phyloP scores from a whole-genome alignment of 345 rosid species.

The Lumnitzera racemosa region DNA sequence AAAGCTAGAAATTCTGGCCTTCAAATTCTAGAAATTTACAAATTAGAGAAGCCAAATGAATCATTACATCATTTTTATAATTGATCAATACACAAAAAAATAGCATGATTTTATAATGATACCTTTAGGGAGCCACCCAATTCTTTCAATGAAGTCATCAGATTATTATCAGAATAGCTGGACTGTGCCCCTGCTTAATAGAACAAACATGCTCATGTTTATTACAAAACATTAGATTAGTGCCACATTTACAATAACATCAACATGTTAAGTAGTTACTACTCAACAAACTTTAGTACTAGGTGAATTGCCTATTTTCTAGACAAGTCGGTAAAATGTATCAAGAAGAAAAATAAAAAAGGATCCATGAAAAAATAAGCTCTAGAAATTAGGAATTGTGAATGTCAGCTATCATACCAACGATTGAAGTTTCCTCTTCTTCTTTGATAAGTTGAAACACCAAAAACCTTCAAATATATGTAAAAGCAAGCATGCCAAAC shows the following conservation, averaged over 20 bases:
- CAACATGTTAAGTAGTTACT: too few relatives aligned
- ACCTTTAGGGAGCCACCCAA: slow-evolving; percentile 62
- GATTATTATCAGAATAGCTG: slow-evolving; percentile 22
- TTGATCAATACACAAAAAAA: too few relatives aligned
- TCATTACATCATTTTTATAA: too few relatives aligned
- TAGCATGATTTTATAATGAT: neutral
- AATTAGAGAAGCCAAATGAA: neutral
- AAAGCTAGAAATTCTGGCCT: too few relatives aligned
- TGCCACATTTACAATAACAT: too few relatives aligned
- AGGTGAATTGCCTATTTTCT: too few relatives aligned
- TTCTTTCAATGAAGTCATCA: slow-evolving; percentile 33
- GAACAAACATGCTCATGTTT: slow-evolving; percentile 13
- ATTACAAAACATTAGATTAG: neutral
- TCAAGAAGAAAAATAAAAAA: slow-evolving; percentile 5
- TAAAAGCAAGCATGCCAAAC: slow-evolving; percentile 8
- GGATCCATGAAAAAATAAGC: slow-evolving; percentile 30
- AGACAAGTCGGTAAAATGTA: too few relatives aligned
- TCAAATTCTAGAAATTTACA: too few relatives aligned
- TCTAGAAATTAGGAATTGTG: slow-evolving; percentile 5
- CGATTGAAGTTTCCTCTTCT: slow-evolving; percentile 30
- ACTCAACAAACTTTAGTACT: too few relatives aligned
- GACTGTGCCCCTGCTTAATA: slow-evolving; percentile 40
- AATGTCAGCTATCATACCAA: neutral
- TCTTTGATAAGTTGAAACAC: slow-evolving; percentile 57
- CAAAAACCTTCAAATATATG: slow-evolving; percentile 54